These are phyloP conservation scores for Alternaria sp. DNA, from an alignment of 2,329 filamentous ascomycete species.

Conservation along the genomic window DNA sequence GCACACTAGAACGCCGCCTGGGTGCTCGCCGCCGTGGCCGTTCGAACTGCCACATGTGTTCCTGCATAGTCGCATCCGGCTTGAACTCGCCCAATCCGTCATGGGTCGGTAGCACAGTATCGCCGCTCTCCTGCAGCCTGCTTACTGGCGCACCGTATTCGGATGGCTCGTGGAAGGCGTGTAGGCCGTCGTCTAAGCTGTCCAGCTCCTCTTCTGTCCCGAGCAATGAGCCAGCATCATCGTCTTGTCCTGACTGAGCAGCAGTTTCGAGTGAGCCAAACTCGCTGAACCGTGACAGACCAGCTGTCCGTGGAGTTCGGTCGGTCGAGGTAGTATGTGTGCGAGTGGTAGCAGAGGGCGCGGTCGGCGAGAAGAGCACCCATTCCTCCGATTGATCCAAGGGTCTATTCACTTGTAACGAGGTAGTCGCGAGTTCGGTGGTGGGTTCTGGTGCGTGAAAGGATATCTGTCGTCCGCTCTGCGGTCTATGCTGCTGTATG, in stretches of 20 bases:
- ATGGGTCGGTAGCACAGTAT: conserved; percentile 84
- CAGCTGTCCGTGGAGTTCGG: conserved; percentile 71
- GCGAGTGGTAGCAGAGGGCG: conserved; percentile 70
- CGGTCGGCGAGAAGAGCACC: conserved; percentile 83
- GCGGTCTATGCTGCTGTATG: conserved; percentile 51
- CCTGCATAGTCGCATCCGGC: conserved; percentile 72
- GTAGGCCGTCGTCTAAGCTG: conserved; percentile 89
- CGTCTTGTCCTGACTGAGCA: conserved; percentile 63
- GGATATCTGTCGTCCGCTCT: conserved; percentile 46
- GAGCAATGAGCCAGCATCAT: conserved; percentile 53
- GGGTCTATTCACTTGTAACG: conserved; percentile 55
- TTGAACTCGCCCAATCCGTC: conserved; percentile 90
- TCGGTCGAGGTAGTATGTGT: conserved; percentile 72
- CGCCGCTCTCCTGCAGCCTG: conserved; percentile 63
- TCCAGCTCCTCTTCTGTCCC: conserved; percentile 75
- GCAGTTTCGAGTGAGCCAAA: conserved; percentile 79
- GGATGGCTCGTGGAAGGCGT: conserved; percentile 78
- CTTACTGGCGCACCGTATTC: conserved; percentile 54
- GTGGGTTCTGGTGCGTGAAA: conserved; percentile 42
- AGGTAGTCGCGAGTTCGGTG: conserved; percentile 37
- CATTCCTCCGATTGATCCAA: conserved; percentile 86
- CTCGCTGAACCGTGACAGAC: conserved; percentile 78
- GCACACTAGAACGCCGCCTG: conserved; percentile 65
- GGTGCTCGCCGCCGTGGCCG: conserved; percentile 66
- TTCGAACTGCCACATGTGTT: conserved; percentile 90